Conservation (phyloP, 2,329 filamentous ascomycete species). For the Clonostachys byssicola region DNA sequence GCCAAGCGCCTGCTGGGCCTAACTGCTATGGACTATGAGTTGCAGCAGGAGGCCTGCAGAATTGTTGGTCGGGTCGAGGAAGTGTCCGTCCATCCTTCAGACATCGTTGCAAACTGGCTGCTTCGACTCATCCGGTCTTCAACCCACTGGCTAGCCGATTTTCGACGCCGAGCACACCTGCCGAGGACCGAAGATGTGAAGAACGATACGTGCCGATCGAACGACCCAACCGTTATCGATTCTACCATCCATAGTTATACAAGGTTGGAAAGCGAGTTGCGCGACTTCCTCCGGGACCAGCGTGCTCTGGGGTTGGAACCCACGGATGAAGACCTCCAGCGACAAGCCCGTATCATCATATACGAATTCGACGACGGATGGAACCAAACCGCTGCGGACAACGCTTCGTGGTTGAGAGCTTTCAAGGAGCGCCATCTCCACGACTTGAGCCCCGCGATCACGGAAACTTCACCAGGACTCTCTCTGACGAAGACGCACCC, state of each 20-base stretch:
- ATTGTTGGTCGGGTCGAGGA: slow-evolving; percentile 55
- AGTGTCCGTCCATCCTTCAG: slow-evolving; percentile 41
- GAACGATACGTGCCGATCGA: slow-evolving; percentile 41
- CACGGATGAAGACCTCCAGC: slow-evolving; percentile 49
- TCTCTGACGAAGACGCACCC: slow-evolving; percentile 3
- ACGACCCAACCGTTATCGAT: slow-evolving; percentile 50
- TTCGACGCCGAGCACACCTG: slow-evolving; percentile 51
- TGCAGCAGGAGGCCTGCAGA: slow-evolving; percentile 54
- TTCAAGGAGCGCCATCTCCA: slow-evolving; percentile 44
- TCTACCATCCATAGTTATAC: slow-evolving; percentile 56
- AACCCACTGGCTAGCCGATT: slow-evolving; percentile 49
- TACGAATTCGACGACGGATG: slow-evolving; percentile 59
- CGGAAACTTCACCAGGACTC: background rate
- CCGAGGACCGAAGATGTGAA: slow-evolving; percentile 52
- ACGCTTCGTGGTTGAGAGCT: slow-evolving; percentile 43
- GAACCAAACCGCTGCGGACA: slow-evolving; percentile 61
- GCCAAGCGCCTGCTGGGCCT: slow-evolving; percentile 49
- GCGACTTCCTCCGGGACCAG: slow-evolving; percentile 43
- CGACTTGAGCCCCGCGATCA: slow-evolving; percentile 3
- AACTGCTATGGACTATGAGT: slow-evolving; percentile 54
- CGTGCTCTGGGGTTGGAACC: slow-evolving; percentile 39
- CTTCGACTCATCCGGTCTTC: slow-evolving; percentile 45
- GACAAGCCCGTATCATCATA: slow-evolving; percentile 55
- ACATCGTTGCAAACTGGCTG: slow-evolving; percentile 50
- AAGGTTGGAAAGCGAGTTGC: slow-evolving; percentile 51